Conservation (phyloP, 495 filamentous ascomycete genomes). For the Jackrogersella multiformis region DNA sequence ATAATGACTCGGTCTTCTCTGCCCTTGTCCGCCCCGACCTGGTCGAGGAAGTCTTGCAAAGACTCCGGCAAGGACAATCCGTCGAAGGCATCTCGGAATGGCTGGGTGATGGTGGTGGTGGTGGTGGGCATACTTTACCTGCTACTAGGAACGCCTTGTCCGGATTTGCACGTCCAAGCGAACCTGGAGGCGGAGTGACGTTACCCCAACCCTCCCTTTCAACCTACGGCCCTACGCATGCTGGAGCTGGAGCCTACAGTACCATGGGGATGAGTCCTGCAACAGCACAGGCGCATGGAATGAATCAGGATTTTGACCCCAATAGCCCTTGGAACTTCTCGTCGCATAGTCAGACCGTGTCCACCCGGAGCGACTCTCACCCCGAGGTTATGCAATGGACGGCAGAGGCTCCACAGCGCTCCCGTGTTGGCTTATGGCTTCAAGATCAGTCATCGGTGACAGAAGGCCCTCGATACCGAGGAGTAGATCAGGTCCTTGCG, state of each 20-base stretch:
- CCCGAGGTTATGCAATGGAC: slow-evolving; percentile 53
- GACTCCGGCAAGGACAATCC: slow-evolving; percentile 58
- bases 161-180: slow-evolving; percentile 31
- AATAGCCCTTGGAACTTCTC: slow-evolving; percentile 57
- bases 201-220: slow-evolving; percentile 38
- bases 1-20: slow-evolving; percentile 56
- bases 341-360: slow-evolving; percentile 50
- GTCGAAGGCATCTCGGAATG: slow-evolving; percentile 59
- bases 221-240: slow-evolving; percentile 26
- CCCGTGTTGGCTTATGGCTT: slow-evolving; percentile 54
- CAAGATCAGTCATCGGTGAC: slow-evolving; percentile 37
- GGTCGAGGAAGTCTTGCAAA: slow-evolving; percentile 59
- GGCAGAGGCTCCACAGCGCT: slow-evolving; percentile 48
- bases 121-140: slow-evolving; percentile 30
- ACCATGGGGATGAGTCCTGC: slow-evolving; percentile 34
- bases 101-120: slow-evolving; percentile 44
- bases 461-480: slow-evolving; percentile 42
- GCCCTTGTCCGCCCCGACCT: slow-evolving; percentile 55
- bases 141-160: slow-evolving; percentile 26
- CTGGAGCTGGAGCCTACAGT: slow-evolving; percentile 38
- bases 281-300: slow-evolving; percentile 25
- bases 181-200: slow-evolving; percentile 34
- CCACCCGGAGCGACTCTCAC: slow-evolving; percentile 51
- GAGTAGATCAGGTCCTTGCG: slow-evolving; percentile 51
- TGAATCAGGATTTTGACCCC: slow-evolving; percentile 50